Evolutionary conservation across 2,329 filamentous ascomycete species (phyloP), one percentile per base, ranked within the genome.

Genomic region (Exophiala xenobiotica): DNA sequence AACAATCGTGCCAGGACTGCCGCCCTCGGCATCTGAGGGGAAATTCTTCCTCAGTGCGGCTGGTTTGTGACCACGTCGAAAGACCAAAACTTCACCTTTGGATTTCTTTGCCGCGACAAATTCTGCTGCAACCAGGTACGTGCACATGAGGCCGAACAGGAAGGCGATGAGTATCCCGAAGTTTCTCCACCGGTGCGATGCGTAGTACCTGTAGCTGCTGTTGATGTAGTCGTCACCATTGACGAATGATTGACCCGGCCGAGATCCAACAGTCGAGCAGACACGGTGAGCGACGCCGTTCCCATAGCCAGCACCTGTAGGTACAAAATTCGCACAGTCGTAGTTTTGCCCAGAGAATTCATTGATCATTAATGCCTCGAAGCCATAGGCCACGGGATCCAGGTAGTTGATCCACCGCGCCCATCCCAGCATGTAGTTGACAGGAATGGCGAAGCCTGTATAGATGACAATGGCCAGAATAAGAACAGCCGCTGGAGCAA

Each of bases 111-210:
- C 54, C 59, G 69, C 66, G 9, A 63, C 61, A 7, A 54, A 56
- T 23, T 67, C 63, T 3, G 63, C 63, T 2, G 60, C 57, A n/a
- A 57, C 39, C 1, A 66, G 49, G 52, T 65, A 65, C 11, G 33
- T 27, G 23, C 31, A n/a, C 70, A 52, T 72, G 68, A 68, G 88
- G 88, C 11, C 80, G 23, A 87, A 59, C 45, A 85, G 68, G 66
- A 88, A 87, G 0, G 67, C 85, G 12, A 84, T 64, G 1, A 88
- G 65, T 49, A 90, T 86, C 1, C 85, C 86, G 51, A 87, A 77
- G 63, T 89, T 88, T 7, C 85, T 71, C 83, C 83, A 86, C 3
- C 79, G 71, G 54, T 87, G 76, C 0, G 71, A 72, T 58, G 78
- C 78, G 11, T 69, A 74, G 64, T 86, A 87, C 7, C 72, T 61